Conservation (phyloP, 345 rosid genomes). For the Acer negundo region DNA sequence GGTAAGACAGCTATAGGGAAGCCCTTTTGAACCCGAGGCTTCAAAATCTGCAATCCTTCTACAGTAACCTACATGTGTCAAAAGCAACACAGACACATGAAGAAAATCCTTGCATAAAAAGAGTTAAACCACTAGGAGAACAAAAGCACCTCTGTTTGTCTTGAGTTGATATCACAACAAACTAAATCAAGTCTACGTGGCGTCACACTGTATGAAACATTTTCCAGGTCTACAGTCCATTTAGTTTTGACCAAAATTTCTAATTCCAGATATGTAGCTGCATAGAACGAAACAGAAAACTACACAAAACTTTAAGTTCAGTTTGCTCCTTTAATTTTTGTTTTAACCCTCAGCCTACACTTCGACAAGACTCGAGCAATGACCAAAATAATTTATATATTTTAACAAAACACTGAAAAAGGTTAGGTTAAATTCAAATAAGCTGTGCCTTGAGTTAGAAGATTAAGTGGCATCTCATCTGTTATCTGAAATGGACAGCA, state of each 20-base stretch:
- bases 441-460: neutral
- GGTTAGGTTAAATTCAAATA: neutral
- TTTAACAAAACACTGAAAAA: neutral
- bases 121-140: slow-evolving; percentile 4
- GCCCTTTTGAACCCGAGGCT: slow-evolving; percentile 60
- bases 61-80: slow-evolving; percentile 62
- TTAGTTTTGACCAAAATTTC: slow-evolving; percentile 13
- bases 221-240: neutral
- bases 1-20: slow-evolving; percentile 26
- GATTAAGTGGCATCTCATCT: neutral
- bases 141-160: neutral
- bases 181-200: neutral
- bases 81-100: slow-evolving; percentile 10
- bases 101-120: neutral
- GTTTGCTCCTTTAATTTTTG: neutral
- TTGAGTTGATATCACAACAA: neutral
- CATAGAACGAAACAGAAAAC: neutral
- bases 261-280: neutral
- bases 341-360: slow-evolving; percentile 5
- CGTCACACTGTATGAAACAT: neutral
- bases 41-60: slow-evolving; percentile 80
- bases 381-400: neutral
- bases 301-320: neutral
- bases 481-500: neutral
- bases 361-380: neutral